These are phyloP conservation scores for Peniophora sp. DNA, from an alignment of 1,284 basidiomycete genomes.

Conservation along the genomic window DNA sequence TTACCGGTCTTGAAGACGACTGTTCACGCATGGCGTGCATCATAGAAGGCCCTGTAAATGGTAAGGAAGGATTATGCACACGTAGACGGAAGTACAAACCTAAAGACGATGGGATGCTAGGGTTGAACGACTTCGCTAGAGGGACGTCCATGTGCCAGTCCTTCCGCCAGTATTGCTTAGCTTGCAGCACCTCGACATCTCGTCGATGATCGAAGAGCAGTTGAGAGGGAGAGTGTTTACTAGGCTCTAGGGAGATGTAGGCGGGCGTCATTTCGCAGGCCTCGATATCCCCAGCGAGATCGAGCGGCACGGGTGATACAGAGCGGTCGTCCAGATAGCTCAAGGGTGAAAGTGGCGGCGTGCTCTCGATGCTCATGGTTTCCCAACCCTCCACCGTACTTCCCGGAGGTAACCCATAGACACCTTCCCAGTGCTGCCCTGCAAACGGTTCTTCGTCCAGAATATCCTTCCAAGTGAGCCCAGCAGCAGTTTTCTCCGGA, in stretches of 20 bases:
- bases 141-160: slow-evolving; percentile 46
- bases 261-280: background rate
- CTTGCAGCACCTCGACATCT: slow-evolving; percentile 48
- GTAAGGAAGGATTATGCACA: background rate
- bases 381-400: slow-evolving; percentile 35
- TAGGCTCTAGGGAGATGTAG: background rate
- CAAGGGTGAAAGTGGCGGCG: slow-evolving; percentile 41
- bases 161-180: slow-evolving; percentile 62
- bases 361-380: slow-evolving; percentile 33
- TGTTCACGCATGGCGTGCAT: slow-evolving; percentile 27
- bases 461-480: slow-evolving; percentile 66
- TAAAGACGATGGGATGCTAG: slow-evolving; percentile 61
- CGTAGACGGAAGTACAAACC: slow-evolving; percentile 27
- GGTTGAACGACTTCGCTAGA: slow-evolving; percentile 39
- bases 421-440: slow-evolving; percentile 72
- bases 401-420: slow-evolving; percentile 35
- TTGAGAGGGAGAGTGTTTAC: background rate
- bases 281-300: slow-evolving; percentile 12
- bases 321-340: slow-evolving; percentile 23
- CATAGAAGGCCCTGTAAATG: slow-evolving; percentile 37
- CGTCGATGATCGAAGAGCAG: slow-evolving; percentile 32
- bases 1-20: slow-evolving; percentile 11
- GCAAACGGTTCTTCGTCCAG: slow-evolving; percentile 71
- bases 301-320: slow-evolving; percentile 38
- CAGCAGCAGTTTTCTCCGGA: slow-evolving; percentile 30